These are phyloP conservation scores for Coemansia sp. DNA, from an alignment of 192 early-diverging fungal genomes.

Conservation along the genomic window DNA sequence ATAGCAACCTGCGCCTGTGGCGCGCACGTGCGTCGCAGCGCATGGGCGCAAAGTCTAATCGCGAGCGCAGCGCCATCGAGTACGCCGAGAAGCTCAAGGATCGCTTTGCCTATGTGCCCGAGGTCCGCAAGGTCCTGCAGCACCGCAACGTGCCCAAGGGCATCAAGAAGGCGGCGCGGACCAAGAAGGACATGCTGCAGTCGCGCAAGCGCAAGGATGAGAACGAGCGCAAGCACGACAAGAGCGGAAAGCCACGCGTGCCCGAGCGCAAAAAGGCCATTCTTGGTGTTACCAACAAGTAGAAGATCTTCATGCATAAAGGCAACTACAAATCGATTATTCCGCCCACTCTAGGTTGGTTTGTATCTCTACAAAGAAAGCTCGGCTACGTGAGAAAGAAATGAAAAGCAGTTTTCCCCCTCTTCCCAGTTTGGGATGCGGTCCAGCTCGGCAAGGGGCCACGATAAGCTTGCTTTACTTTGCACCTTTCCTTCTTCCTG, in stretches of 20 bases:
- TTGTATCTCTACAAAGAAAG: too few species aligned
- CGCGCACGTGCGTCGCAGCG: slow-evolving; percentile 93
- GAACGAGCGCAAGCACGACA: slow-evolving; percentile 86
- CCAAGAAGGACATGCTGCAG: slow-evolving; percentile 81
- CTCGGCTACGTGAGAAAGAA: too few species aligned
- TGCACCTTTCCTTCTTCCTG: background rate
- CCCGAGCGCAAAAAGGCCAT: slow-evolving; percentile 76
- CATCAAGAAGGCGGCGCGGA: slow-evolving; percentile 79
- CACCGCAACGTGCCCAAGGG: slow-evolving; percentile 86
- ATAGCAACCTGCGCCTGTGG: slow-evolving; percentile 98
- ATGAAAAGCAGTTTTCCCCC: too few species aligned
- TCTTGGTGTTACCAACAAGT: slow-evolving; percentile 61
- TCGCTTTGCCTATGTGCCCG: slow-evolving; percentile 88
- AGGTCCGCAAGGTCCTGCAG: slow-evolving; percentile 84
- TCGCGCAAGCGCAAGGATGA: slow-evolving; percentile 88
- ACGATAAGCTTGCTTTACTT: background rate
- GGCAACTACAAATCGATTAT: too few species aligned
- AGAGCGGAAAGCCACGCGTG: slow-evolving; percentile 60
- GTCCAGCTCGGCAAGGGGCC: too few species aligned
- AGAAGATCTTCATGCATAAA: background rate
- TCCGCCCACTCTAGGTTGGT: too few species aligned
- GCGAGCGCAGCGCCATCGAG: slow-evolving; percentile 78
- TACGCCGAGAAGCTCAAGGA: slow-evolving; percentile 92
- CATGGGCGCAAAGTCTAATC: slow-evolving; percentile 70
- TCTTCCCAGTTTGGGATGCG: too few species aligned